phyloP scores from a whole-genome alignment of 2,329 filamentous ascomycete species.

The Fusarium albosuccineum region DNA sequence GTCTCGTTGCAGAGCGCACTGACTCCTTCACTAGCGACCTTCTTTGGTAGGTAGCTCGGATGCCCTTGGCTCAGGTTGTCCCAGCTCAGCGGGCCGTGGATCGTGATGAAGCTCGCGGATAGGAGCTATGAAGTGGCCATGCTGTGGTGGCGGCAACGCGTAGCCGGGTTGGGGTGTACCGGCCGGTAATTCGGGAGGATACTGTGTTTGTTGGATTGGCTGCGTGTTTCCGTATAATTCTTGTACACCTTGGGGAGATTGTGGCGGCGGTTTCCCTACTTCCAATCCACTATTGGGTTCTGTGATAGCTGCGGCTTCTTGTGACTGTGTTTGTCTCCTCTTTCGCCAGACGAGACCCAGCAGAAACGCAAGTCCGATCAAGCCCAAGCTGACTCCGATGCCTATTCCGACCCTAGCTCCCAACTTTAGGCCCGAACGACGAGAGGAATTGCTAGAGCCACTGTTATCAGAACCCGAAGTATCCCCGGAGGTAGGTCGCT shows the following conservation, averaged over 20 bases:
- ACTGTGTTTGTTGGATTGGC: neutral
- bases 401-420: neutral
- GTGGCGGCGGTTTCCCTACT: neutral
- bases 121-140: neutral
- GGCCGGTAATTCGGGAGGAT: neutral
- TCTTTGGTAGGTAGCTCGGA: neutral
- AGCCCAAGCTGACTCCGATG: neutral
- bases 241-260: neutral
- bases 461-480: neutral
- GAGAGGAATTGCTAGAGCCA: neutral
- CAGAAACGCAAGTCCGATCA: neutral
- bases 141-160: neutral
- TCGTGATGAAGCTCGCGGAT: slow-evolving; percentile 2
- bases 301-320: neutral
- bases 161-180: neutral
- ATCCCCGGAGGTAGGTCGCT: neutral
- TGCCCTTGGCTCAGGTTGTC: neutral
- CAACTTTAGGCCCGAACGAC: neutral
- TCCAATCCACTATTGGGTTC: neutral
- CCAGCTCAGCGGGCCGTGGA: neutral
- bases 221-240: neutral
- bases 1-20: too few species aligned
- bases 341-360: neutral
- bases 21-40: neutral
- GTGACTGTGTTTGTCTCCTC: neutral